Evolutionary conservation across 2,329 filamentous ascomycete species (phyloP).

Genomic region (Xylaria sp.): DNA sequence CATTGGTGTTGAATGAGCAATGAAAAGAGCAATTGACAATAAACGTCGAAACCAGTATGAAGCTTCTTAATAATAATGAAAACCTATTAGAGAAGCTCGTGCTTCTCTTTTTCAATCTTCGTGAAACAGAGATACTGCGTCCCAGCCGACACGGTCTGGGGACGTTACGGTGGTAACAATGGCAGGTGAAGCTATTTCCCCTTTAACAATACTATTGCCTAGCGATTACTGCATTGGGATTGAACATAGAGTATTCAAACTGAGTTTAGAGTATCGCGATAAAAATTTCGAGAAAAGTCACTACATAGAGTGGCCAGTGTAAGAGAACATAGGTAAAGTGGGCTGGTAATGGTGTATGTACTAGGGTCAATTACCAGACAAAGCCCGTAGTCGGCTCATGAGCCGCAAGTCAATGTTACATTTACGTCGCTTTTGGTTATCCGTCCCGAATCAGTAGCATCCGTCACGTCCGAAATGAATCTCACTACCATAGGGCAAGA

Average conservation of each 20-base stretch:
- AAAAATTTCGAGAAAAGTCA: background rate
- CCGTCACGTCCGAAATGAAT: background rate
- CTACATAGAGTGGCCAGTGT: background rate
- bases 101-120: background rate
- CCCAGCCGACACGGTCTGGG: background rate
- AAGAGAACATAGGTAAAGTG: background rate
- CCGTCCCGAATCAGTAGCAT: background rate
- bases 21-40: background rate
- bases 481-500: background rate
- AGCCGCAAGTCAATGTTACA: background rate
- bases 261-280: background rate
- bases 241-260: background rate
- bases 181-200: background rate
- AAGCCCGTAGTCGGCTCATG: background rate
- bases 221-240: background rate
- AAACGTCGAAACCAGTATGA: background rate
- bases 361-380: background rate
- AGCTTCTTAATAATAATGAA: background rate
- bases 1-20: no score
- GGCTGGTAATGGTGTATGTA: background rate
- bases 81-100: background rate
- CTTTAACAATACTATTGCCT: background rate
- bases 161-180: background rate
- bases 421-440: background rate
- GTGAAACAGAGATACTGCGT: background rate